Conservation (phyloP, 2,329 filamentous ascomycete genomes). For the Clonostachys rosea region DNA sequence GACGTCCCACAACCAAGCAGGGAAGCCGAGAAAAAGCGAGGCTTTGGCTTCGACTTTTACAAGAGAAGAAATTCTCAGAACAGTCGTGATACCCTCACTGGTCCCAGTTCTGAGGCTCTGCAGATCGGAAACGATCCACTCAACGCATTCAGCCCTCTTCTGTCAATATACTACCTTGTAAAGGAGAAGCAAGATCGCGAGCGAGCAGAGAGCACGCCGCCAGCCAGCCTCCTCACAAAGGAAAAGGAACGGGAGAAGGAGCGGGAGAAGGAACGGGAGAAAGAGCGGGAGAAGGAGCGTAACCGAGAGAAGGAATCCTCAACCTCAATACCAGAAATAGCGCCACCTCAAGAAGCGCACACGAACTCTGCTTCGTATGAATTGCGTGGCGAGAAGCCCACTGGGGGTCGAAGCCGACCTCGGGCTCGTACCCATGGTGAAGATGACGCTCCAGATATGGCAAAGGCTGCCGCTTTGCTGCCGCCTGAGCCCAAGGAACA, state of each 20-base stretch:
- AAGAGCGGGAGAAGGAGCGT: slow-evolving; percentile 12
- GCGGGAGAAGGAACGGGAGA: slow-evolving; percentile 3
- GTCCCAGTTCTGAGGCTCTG: slow-evolving; percentile 81
- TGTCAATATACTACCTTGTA: slow-evolving; percentile 96
- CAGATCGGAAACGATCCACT: slow-evolving; percentile 80
- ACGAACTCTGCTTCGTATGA: slow-evolving; percentile 84
- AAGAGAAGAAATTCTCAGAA: slow-evolving; percentile 86
- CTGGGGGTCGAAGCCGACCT: slow-evolving; percentile 76
- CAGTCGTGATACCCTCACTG: slow-evolving; percentile 81
- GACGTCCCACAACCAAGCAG: slow-evolving; percentile 51
- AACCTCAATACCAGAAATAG: slow-evolving; percentile 63
- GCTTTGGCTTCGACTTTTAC: slow-evolving; percentile 93
- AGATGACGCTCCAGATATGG: slow-evolving; percentile 72
- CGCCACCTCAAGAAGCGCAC: slow-evolving; percentile 79
- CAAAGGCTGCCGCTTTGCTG: slow-evolving; percentile 16
- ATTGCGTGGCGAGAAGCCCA: slow-evolving; percentile 83
- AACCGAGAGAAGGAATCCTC: slow-evolving; percentile 14
- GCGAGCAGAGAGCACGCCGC: slow-evolving; percentile 27
- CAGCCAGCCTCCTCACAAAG: slow-evolving; percentile 20
- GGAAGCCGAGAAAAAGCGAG: slow-evolving; percentile 77
- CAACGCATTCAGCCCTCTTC: slow-evolving; percentile 86
- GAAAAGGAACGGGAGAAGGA: slow-evolving; percentile 15
- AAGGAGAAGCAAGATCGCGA: slow-evolving; percentile 90
- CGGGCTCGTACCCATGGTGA: slow-evolving; percentile 91
- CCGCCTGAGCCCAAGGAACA: slow-evolving; percentile 56